Conservation (phyloP, 768 basidiomycete species). For the Podaxis sp. region DNA sequence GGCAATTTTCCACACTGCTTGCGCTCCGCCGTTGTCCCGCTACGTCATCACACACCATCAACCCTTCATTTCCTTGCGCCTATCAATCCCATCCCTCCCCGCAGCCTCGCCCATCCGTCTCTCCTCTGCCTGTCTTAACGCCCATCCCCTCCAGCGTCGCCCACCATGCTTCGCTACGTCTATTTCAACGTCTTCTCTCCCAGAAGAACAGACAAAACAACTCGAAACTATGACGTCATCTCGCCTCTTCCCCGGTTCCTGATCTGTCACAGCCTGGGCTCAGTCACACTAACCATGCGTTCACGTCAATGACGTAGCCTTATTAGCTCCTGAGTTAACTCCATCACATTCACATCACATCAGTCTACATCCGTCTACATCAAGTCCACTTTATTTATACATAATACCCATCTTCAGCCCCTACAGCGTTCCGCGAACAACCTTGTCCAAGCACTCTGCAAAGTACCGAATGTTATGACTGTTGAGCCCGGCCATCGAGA, state of each 20-base stretch:
- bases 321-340: not conserved
- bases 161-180: not conserved
- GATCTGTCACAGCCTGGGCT: slow-evolving; percentile 14
- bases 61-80: slow-evolving; percentile 12
- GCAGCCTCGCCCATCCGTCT: not conserved
- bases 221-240: slow-evolving; percentile 14
- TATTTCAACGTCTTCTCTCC: not conserved
- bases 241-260: slow-evolving; percentile 14
- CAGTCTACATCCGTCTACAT: not conserved
- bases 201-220: slow-evolving; percentile 5
- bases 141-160: not conserved
- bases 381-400: not conserved
- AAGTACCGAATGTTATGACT: slow-evolving; percentile 74
- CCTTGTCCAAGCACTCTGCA: slow-evolving; percentile 68
- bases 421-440: slow-evolving; percentile 41
- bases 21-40: slow-evolving; percentile 12
- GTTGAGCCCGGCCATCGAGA: slow-evolving; percentile 95
- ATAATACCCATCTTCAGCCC: not conserved
- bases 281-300: slow-evolving; percentile 14
- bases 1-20: slow-evolving; percentile 12
- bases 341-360: not conserved
- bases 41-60: slow-evolving; percentile 14
- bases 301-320: slow-evolving; percentile 14
- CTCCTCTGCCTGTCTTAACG: not conserved
- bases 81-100: slow-evolving; percentile 7